phyloP scores from a whole-genome alignment of 768 basidiomycete genomes.

The Bullera alba region DNA sequence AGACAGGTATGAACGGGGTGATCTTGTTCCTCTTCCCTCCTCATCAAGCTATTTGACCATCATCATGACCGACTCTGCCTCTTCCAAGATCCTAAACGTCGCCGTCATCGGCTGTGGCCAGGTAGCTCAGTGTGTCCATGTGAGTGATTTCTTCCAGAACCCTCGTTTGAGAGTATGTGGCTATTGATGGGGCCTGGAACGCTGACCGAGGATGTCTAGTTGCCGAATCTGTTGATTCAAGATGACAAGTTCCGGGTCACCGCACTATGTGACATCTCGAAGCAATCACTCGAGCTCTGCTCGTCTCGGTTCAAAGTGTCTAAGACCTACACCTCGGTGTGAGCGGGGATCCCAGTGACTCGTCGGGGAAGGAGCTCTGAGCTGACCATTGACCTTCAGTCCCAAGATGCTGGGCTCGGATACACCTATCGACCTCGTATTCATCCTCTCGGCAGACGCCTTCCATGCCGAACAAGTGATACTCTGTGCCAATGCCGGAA shows the following conservation, averaged over 20 bases:
- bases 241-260: slow-evolving; percentile 17
- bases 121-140: slow-evolving; percentile 21
- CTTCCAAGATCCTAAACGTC: slow-evolving; percentile 18
- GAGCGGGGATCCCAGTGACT: slow-evolving; percentile 8
- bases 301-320: slow-evolving; percentile 12
- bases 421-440: slow-evolving; percentile 24
- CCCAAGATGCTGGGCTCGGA: slow-evolving; percentile 16
- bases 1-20: no score
- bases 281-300: slow-evolving; percentile 16
- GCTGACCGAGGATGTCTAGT: slow-evolving; percentile 2
- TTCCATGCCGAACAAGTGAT: slow-evolving; percentile 26
- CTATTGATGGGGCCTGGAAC: neutral
- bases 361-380: slow-evolving; percentile 14
- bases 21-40: no score
- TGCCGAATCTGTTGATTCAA: slow-evolving; percentile 19
- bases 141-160: neutral
- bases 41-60: no score
- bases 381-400: slow-evolving; percentile 24
- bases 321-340: slow-evolving; percentile 16
- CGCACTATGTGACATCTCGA: slow-evolving; percentile 21
- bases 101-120: slow-evolving; percentile 29
- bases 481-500: slow-evolving; percentile 17
- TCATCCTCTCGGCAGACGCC: slow-evolving; percentile 21
- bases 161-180: neutral
- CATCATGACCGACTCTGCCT: no score